Evolutionary conservation across 176 grass and related monocot genomes (phyloP).

Genomic region (Miscanthus lutarioriparius): DNA sequence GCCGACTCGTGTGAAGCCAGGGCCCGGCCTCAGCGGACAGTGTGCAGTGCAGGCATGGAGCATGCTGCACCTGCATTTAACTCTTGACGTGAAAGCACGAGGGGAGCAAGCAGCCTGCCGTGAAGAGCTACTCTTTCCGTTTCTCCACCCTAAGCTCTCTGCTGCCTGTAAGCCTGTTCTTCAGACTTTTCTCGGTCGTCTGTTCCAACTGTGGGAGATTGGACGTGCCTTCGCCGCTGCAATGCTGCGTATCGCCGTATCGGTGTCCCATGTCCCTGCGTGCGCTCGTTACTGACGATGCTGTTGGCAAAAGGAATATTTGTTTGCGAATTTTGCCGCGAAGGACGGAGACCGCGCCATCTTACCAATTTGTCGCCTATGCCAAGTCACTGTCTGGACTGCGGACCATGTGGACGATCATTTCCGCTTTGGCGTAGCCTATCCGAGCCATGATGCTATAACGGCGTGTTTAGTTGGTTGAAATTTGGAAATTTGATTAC

Average conservation of each 20-base stretch:
- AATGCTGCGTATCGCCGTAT: background rate
- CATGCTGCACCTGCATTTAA: slow-evolving; percentile 20
- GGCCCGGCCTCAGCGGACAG: background rate
- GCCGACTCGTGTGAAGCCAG: background rate
- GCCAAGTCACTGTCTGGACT: slow-evolving; percentile 7
- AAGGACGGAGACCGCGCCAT: background rate
- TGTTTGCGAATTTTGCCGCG: background rate
- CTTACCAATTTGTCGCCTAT: slow-evolving; percentile 9
- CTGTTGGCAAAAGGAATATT: slow-evolving; percentile 30
- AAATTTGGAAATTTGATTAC: too few relatives aligned
- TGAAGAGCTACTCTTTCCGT: too few relatives aligned
- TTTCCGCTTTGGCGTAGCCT: background rate
- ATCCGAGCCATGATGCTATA: too few relatives aligned
- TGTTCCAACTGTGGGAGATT: slow-evolving; percentile 29
- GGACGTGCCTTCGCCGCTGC: slow-evolving; percentile 36
- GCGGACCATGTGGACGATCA: background rate
- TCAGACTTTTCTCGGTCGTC: too few relatives aligned
- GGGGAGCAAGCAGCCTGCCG: background rate
- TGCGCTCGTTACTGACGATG: slow-evolving; percentile 3
- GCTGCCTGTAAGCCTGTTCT: too few relatives aligned
- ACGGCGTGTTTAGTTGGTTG: too few relatives aligned
- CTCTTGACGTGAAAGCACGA: slow-evolving; percentile 22
- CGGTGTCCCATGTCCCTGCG: background rate
- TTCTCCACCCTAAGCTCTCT: too few relatives aligned
- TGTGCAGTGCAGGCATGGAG: background rate